phyloP scores from a whole-genome alignment of 169 alveolate species.

The Theileria luwenshuni region DNA sequence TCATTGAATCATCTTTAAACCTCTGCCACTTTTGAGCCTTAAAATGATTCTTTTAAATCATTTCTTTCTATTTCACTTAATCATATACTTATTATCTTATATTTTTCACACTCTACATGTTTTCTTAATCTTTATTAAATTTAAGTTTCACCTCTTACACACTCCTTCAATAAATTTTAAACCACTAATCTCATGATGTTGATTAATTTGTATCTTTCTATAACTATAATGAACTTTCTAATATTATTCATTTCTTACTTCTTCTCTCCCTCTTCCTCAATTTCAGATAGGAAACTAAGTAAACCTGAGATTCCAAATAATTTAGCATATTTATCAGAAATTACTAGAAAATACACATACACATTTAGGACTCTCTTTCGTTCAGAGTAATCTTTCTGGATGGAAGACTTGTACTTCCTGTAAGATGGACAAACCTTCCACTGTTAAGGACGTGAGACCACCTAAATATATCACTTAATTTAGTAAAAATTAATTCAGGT shows the following conservation, averaged over 20 bases:
- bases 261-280: slow-evolving; percentile 2
- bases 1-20: background rate
- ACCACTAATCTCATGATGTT: background rate
- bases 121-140: no score
- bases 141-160: background rate
- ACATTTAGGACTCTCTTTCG: background rate
- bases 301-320: background rate
- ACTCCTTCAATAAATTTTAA: background rate
- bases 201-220: background rate
- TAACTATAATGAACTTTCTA: background rate
- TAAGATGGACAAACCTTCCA: background rate
- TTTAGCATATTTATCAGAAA: no score
- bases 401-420: slow-evolving; percentile 40
- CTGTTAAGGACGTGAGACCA: slow-evolving; percentile 18
- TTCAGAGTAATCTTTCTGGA: slow-evolving; percentile 21
- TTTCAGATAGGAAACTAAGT: slow-evolving; percentile 5
- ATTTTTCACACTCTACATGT: background rate
- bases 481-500: slow-evolving; percentile 6
- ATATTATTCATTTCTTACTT: background rate
- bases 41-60: background rate
- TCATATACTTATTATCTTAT: no score
- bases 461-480: background rate
- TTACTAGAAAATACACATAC: background rate
- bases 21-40: no score
- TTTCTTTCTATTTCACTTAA: no score